Base-by-base conservation (phyloP, 2,329 filamentous ascomycete genomes). In the Pestalotiopsis sp. region DNA sequence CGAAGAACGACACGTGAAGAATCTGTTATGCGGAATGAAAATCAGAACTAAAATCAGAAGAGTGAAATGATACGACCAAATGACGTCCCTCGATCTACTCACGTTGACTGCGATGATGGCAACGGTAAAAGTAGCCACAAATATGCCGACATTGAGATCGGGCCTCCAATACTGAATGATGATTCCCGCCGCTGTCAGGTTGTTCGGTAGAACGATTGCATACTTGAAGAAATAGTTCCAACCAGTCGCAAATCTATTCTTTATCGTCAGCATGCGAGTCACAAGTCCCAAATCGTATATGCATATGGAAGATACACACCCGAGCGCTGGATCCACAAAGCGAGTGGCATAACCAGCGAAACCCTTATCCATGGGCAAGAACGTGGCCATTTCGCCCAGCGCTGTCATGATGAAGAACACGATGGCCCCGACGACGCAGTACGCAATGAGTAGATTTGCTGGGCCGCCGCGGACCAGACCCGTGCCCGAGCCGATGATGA, bases 391-490 rank as follows among this genome's bases (percentile, higher is more conserved):
- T 66, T 82, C 79, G 59, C 75, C 75, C 20, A 65, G 38, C 38
- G 62, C 62, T 4, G 40, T 52, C 62, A 65, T 65, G 62, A 65
- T 41, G 23, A 52, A 45, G 20, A 49, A 65, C 3, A 65, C 62
- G n/a, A 89, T 83, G 12, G 85, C 80, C 65, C 86, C 86, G 69
- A 88, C 81, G 57, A 85, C 81, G 38, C 81, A 73, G 70, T 85
- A 86, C 6, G 82, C 81, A 57, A 84, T 78, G 38, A 86, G 75
- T 9, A 84, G 79, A 64, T 77, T 79, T 20, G 82, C 83, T 65
- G 76, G 76, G 0, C 77, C 76, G 2, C 75, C 73, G 13, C 66
- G 71, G 9, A 73, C 73, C n/a, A 74, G 63, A 4, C 70, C 73
- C 40, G 71, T 71, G 6, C 73, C 73, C 36, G 81, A 83, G 63